Evolutionary conservation across 2,329 filamentous ascomycete genomes (phyloP), one percentile per base, ranked within the genome.

Genomic region (Pseudofabraea citricarpa): DNA sequence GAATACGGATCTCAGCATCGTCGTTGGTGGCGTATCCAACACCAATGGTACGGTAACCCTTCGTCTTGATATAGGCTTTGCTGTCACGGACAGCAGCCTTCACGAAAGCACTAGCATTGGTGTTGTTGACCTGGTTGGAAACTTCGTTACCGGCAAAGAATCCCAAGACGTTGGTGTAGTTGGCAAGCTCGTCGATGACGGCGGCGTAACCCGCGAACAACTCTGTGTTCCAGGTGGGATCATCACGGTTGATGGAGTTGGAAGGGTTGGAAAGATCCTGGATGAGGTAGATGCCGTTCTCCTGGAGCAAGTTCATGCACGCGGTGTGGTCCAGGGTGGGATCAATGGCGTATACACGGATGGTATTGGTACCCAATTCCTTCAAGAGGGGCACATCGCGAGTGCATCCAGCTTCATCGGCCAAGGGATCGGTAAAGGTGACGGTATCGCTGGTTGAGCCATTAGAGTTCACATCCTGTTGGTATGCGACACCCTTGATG

Each of bases 131-230:
- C 59, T 83, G 78, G 75, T 96, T 95, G 57, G 89, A 85, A 50
- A 98, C 93, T 72, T 98, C 93, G 70, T 98, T 98, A 64, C 93
- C 93, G 56, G 90, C 91, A 66, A 98, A 97, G 83, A 97, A 98
- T 59, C 93, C 93, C 52, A 98, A 82, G 40, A 88, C 83, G 71
- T 98, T 98, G 67, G 79, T 77, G 76, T 95, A 97, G 63, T 87
- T 75, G 56, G 77, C 74, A 59, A 98, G 73, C 50, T 79, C 75
- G 62, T 97, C 90, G 47, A 98, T 72, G 48, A 98, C 93, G 23
- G 70, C 69, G 45, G 83, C 87, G 75, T 97, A 98, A 52, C 89
- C 87, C 26, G 74, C 64, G 71, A 83, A 95, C 38, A 96, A 76
- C 10, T 77, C 76, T 41, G 82, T 77, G 63, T 89, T 82, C 93